Base-by-base conservation (phyloP, 352 stramenopile genomes). In the Phytophthora cryptogea region DNA sequence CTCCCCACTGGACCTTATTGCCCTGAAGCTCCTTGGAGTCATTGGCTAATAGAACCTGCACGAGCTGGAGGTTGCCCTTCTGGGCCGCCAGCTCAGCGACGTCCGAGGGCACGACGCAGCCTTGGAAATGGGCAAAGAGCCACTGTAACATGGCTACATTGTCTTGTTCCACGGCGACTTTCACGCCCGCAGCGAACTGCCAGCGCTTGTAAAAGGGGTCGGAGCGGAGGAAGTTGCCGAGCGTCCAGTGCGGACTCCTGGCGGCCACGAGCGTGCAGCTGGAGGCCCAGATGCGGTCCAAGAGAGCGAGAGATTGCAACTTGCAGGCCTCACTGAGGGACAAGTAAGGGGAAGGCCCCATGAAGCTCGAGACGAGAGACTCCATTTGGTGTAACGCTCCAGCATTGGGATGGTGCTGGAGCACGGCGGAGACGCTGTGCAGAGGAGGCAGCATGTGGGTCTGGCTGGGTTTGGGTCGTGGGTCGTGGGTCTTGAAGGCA, bases 251-350 rank as follows among this genome's bases (percentile, higher is more conserved):
- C 8, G 30, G 31, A 11, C 17, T 13, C 5, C 16, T 20, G 16
- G 30, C 9, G 5, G 4, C 30, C 5, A n/a, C 40, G 4, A 8
- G 6, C 4, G 31, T 17, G 31, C 30, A 20, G 4, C 31, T 53
- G 46, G 26, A 30, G 30, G 9, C 31, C 46, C 30, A 53, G 9
- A 53, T 28, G 16, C 46, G 26, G 31, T 53, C 46, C 46, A 53
- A 9, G 2, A 53, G 46, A 13, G 30, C 9, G n/a, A 23, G 26
- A 4, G 30, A 41, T 16, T 20, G 46, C 8, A 53, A 14, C 9
- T 17, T n/a, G 46, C 46, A 53, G 31, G 31, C 46, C 7, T 33
- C 30, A 9, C 46, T 53, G 10, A 53, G 46, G 16, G 46, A 53
- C 7, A 53, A 31, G 9, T 28, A 8, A 16, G 30, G 46, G 17